A percentile compares a stretch with the other conserved stretches of the same genome.
Conservation (phyloP, 2,329 filamentous ascomycete genomes). For the Xenoacremonium recifei region DNA sequence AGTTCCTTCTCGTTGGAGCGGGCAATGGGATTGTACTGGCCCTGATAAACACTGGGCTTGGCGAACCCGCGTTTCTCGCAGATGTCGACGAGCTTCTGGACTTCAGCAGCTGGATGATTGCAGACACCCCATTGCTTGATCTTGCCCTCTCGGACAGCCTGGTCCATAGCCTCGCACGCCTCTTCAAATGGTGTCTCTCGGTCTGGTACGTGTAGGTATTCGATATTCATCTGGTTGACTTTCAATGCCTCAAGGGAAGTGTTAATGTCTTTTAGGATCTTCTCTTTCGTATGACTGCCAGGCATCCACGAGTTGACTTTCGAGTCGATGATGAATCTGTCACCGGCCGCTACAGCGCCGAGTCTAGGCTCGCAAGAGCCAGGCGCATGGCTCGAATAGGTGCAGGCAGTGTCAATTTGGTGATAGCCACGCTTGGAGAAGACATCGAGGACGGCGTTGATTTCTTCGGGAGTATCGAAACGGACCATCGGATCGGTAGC, state of each 20-base stretch:
- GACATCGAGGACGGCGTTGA: conserved; percentile 17
- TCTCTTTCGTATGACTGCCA: conserved; percentile 26
- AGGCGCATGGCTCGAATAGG: conserved; percentile 27
- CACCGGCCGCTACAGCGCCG: conserved; percentile 24
- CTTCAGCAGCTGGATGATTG: conserved; percentile 44
- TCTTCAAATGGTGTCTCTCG: conserved; percentile 40
- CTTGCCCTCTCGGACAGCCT: conserved; percentile 36
- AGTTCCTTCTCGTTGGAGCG: conserved; percentile 41
- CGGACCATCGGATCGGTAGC: conserved; percentile 19
- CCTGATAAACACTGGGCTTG: conserved; percentile 45
- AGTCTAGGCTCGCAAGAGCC: conserved; percentile 30
- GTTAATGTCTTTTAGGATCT: conserved; percentile 29
- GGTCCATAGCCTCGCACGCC: conserved; percentile 39
- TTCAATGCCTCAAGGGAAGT: conserved; percentile 30
- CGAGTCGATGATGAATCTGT: conserved; percentile 33
- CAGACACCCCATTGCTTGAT: conserved; percentile 46
- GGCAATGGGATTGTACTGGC: conserved; percentile 45
- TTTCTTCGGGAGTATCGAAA: conserved; percentile 24
- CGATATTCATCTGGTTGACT: conserved; percentile 16
- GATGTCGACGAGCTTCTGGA: conserved; percentile 40
- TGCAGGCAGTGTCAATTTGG: conserved; percentile 31
- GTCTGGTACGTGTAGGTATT: conserved; percentile 31
- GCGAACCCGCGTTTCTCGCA: conserved; percentile 41
- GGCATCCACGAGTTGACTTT: conserved; percentile 29
- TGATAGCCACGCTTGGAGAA: conserved; percentile 24